A percentile compares a stretch with the other conserved stretches of the same genome.
Evolutionary conservation across 306 rosid species (phyloP).

Genomic region (peach (Prunus persica)): Prunus_persica_NCBIv2 NC_034011.1:22292501-22293000

Average conservation of each 20-base stretch:
- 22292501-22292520: conserved; percentile 72
- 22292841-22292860: conserved; percentile 62
- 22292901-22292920: neutral
- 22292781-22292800: conserved; percentile 86
- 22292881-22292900: neutral
- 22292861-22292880: conserved; percentile 9
- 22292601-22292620: too few relatives aligned
- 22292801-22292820: conserved; percentile 74
- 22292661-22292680: neutral
- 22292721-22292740: conserved; percentile 17
- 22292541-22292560: conserved; percentile 74
- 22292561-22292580: conserved; percentile 71
- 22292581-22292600: neutral
- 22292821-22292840: conserved; percentile 87
- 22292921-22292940: neutral
- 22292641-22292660: neutral
- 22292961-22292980: neutral
- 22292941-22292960: neutral
- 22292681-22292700: neutral
- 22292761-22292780: conserved; percentile 92
- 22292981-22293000: neutral
- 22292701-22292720: neutral
- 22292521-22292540: conserved; percentile 61
- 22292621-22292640: neutral
- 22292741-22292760: conserved; percentile 96